Conservation (phyloP, 2,329 filamentous ascomycete species). For the Stachybotrys chartarum region DNA sequence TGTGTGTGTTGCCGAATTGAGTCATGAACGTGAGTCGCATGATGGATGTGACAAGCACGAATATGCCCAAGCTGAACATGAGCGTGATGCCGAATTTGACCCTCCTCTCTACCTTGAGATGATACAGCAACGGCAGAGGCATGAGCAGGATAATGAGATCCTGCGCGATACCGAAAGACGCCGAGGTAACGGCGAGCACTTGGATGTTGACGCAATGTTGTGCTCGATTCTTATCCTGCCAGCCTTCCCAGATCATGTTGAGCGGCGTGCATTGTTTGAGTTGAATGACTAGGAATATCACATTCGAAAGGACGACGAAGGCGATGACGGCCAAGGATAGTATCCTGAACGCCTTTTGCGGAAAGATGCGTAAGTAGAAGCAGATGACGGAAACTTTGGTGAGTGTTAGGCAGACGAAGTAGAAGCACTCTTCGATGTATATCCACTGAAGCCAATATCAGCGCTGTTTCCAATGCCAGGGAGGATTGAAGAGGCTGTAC, state of each 20-base stretch:
- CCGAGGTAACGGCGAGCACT: conserved; percentile 31
- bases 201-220: conserved; percentile 13
- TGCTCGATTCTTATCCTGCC: conserved; percentile 6
- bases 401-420: conserved; percentile 28
- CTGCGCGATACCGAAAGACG: conserved; percentile 36
- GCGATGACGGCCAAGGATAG: conserved; percentile 24
- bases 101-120: conserved; percentile 29
- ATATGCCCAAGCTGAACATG: conserved; percentile 37
- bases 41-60: conserved; percentile 21
- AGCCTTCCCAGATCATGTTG: conserved; percentile 25
- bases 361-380: conserved; percentile 31
- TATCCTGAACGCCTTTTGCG: conserved; percentile 21
- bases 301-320: conserved; percentile 24
- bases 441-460: conserved; percentile 14
- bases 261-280: conserved; percentile 33
- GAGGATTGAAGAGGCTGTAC: conserved; percentile 15
- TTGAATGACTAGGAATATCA: conserved; percentile 26
- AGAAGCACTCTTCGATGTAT: conserved; percentile 23
- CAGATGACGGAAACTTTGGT: conserved; percentile 32
- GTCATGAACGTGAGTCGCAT: neutral
- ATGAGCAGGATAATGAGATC: conserved; percentile 37
- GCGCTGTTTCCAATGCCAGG: neutral
- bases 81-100: conserved; percentile 35
- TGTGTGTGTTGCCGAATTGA: conserved; percentile 21
- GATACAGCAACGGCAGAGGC: conserved; percentile 31